These are phyloP conservation scores for Cicer yamashitae DNA, from an alignment of 306 rosid genomes.

Conservation along the genomic window DNA sequence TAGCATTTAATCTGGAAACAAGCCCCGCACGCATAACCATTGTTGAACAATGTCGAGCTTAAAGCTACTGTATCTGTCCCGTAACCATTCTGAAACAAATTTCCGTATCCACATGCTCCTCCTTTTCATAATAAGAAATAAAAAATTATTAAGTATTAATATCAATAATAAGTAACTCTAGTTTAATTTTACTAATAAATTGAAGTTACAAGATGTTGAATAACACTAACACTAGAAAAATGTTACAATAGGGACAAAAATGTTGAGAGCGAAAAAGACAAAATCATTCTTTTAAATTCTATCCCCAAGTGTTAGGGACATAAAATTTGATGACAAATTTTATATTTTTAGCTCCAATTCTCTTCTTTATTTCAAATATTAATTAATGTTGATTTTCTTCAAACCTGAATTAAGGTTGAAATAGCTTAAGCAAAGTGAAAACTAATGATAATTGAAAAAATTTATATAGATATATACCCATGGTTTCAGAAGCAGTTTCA, in stretches of 20 bases:
- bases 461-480: slow-evolving; percentile 64
- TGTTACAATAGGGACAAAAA: too few species aligned
- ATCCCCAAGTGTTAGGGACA: too few species aligned
- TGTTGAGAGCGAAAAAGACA: too few species aligned
- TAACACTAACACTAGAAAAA: too few species aligned
- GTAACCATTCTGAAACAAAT: slow-evolving; percentile 76
- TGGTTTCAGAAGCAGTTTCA: slow-evolving; percentile 77
- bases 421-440: background rate
- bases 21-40: slow-evolving; percentile 82
- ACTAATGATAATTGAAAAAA: background rate
- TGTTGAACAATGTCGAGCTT: slow-evolving; percentile 82
- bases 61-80: slow-evolving; percentile 80
- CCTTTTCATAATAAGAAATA: slow-evolving; percentile 47
- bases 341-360: too few species aligned
- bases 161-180: background rate
- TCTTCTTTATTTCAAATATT: too few species aligned
- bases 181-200: background rate
- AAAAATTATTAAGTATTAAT: background rate
- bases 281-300: too few species aligned
- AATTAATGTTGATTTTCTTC: too few species aligned
- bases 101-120: slow-evolving; percentile 94
- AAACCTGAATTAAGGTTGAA: background rate
- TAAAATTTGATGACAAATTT: too few species aligned
- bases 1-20: slow-evolving; percentile 82
- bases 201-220: background rate